Base-by-base conservation (phyloP, 345 rosid genomes). In the Citrus maxima region DNA sequence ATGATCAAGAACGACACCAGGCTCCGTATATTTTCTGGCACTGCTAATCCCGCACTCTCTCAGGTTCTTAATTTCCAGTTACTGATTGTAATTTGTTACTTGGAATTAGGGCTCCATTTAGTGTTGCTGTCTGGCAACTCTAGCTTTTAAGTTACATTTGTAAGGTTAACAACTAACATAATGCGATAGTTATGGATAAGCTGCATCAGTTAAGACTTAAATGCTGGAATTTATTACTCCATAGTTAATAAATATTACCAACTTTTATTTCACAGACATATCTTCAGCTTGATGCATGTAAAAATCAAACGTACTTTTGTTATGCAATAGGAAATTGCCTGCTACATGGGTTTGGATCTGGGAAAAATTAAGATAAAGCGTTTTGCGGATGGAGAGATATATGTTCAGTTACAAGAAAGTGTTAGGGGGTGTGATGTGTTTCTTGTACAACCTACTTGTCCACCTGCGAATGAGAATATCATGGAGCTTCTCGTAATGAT, bases 381-480 rank as follows among this genome's bases (percentile, higher is more conserved):
- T 12, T 95, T 95, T 85, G 97, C 97, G 69, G 99, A 95, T 82
- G 99, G 98, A 10, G 99, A 95, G 87, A 93, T 95, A 42, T 92
- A 95, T 83, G 98, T 95, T 81, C 99, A 95, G 82, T 86, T 92
- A 67, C 95, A 95, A 88, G 99, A 95, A 82, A 95, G 99, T 84
- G 99, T 95, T n/a, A 89, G 99, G 73, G 98, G 98, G 51, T 95
- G 98, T n/a, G 98, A 93, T 80, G 99, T 95, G 65, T 95, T 75
- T 82, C 98, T 95, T 35, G 94, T 95, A 46, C 99, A 95, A 78
- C 99, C 99, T 69, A 93, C 99, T 0, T 95, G 98, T 9, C 99
- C 98, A 75, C 98, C 99, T 81, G 98, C 98, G 2, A 95, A 95
- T 84, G 99, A 95, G 84, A 95, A 95, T 80, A 97, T 95, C 73